Evolutionary conservation across 805 yeast genomes (phyloP).

Genomic region (Kluyveromyces aestuarii): DNA sequence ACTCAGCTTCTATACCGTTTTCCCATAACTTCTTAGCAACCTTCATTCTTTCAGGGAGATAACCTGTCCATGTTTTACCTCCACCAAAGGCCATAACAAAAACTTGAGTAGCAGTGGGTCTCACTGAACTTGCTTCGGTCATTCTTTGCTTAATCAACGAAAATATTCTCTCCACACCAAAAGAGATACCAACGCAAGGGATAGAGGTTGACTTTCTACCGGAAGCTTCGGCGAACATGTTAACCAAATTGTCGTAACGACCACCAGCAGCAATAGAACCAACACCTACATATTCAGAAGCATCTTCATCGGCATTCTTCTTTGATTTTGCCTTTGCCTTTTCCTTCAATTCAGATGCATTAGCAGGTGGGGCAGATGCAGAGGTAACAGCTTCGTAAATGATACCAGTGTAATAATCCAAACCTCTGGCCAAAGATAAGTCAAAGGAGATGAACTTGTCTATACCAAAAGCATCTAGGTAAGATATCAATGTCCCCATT

Average conservation of each 20-base stretch:
- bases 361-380: constrained; percentile 90
- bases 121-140: constrained; percentile 49
- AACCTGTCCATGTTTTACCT: constrained; percentile 93
- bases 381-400: constrained; percentile 94
- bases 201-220: constrained; percentile 72
- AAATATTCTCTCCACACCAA: constrained; percentile 93
- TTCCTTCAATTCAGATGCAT: constrained; percentile 60
- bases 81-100: constrained; percentile 98
- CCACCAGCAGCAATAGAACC: constrained; percentile 99
- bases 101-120: constrained; percentile 86
- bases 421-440: constrained; percentile 91
- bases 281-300: constrained; percentile 93
- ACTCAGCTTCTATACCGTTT: constrained; percentile 85
- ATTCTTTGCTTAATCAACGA: constrained; percentile 77
- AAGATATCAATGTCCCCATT: constrained; percentile 64
- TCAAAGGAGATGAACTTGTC: constrained; percentile 68
- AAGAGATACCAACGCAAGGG: constrained; percentile 96
- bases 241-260: constrained; percentile 91
- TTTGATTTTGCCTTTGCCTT: constrained; percentile 25
- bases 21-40: constrained; percentile 79
- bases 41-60: constrained; percentile 83
- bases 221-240: constrained; percentile 83
- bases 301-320: constrained; percentile 64
- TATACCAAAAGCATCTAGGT: constrained; percentile 76
- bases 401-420: constrained; percentile 95